phyloP scores from a whole-genome alignment of 805 yeast genomes.

The Nakazawaea laoshanensis region DNA sequence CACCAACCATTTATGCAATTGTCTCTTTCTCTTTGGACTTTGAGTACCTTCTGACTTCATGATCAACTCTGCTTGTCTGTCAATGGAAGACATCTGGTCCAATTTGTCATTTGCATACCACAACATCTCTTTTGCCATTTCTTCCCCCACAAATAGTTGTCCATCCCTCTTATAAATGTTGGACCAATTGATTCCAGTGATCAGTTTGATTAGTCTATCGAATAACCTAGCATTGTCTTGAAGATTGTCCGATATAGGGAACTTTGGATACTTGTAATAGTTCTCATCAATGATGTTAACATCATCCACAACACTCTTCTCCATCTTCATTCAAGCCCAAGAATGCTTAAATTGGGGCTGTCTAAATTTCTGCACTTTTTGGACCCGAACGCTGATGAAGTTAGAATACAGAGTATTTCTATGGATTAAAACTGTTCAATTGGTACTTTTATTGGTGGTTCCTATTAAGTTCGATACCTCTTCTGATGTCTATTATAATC shows the following conservation, averaged over 20 bases:
- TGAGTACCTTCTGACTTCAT: slow-evolving; percentile 1
- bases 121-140: slow-evolving; percentile 1
- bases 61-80: slow-evolving; percentile 5
- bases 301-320: slow-evolving; percentile 2
- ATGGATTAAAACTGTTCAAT: slow-evolving; percentile 28
- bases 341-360: too few relatives aligned
- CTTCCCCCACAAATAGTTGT: not conserved
- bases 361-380: too few relatives aligned
- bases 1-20: slow-evolving; percentile 5
- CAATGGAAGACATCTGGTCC: slow-evolving; percentile 1
- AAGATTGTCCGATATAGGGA: slow-evolving; percentile 3
- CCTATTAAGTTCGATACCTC: slow-evolving; percentile 46
- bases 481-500: slow-evolving; percentile 15
- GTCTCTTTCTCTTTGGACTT: not conserved
- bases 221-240: not conserved
- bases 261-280: slow-evolving; percentile 5
- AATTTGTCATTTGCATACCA: slow-evolving; percentile 1
- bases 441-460: slow-evolving; percentile 25
- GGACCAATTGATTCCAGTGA: slow-evolving; percentile 7
- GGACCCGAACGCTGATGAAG: too few relatives aligned
- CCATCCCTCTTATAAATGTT: slow-evolving; percentile 2
- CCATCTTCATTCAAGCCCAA: not conserved
- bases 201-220: not conserved
- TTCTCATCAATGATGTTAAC: slow-evolving; percentile 5
- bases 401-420: slow-evolving; percentile 20